Evolutionary conservation across 2,329 filamentous ascomycete genomes (phyloP), one percentile per base, ranked within the genome.

Genomic region (Rutstroemia sp.): DNA sequence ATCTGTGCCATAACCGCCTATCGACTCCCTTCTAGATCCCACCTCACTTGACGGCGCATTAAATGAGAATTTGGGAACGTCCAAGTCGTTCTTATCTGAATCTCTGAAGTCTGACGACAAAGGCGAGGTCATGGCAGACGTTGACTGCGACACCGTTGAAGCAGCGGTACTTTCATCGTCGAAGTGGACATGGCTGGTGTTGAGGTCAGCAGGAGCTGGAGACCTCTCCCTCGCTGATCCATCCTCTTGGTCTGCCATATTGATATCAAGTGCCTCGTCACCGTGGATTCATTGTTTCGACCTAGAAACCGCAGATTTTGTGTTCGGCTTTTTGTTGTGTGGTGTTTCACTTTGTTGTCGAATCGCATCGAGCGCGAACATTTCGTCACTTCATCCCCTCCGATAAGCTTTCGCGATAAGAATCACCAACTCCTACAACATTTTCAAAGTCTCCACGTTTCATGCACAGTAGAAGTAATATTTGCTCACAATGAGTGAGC

Each of bases 401-500:
- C 19, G 61, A 60, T 62, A 62, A 61, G 41, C 23, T 30, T 55
- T 55, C 34, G 4, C 51, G 37, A 57, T 51, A 62, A 59, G 51
- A 58, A 48, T 60, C 44, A 51, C 46, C 44, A 48, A 50, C 41
- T 21, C n/a, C 51, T 54, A 34, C 49, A 53, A 42, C 46, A 25
- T 25, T 38, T 38, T n/a, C 44, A 42, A 34, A 34, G 2, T 44
- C 21, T 30, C 5, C 16, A 44, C 48, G 6, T 30, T 53, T 41
- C 49, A 57, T 57, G 55, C 16, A 54, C 45, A 17, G 45, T 45
- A 53, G 30, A 47, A 23, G 37, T 14, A 21, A n/a, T 10, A 54
- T 16, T 48, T 17, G 37, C 49, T 51, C 58, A 64, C 42, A 61
- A 87, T 86, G 84, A 78, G 79, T 65, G 82, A 87, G 66, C 82